Percentiles rank a stretch among this genome's conserved stretches.
Evolutionary conservation across 2,329 filamentous ascomycete species (phyloP).

Genomic region (Verticillium isaacii): DNA sequence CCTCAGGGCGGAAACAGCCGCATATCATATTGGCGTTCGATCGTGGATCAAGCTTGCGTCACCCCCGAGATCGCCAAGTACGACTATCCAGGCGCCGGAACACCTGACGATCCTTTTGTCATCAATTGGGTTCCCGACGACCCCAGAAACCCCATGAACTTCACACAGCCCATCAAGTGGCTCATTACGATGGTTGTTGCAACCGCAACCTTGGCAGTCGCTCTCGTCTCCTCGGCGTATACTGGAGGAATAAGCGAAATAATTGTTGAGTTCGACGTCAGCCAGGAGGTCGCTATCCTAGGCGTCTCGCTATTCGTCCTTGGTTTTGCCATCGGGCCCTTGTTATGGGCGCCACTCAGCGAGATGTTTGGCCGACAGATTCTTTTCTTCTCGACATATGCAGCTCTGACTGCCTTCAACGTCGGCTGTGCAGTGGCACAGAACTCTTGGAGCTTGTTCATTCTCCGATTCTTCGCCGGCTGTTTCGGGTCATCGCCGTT

Average conservation of each 20-base stretch:
- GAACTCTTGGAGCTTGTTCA: constrained; percentile 53
- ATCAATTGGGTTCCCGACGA: constrained; percentile 62
- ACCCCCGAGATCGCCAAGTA: constrained; percentile 46
- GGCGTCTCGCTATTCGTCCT: constrained; percentile 42
- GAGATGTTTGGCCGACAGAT: constrained; percentile 58
- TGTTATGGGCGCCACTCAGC: constrained; percentile 60
- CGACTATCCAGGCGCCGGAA: constrained; percentile 53
- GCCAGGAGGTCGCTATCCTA: constrained; percentile 36
- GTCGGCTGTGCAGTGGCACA: constrained; percentile 52
- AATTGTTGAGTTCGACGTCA: constrained; percentile 43
- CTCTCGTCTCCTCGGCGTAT: constrained; percentile 60
- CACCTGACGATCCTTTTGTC: constrained; percentile 56
- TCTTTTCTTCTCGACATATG: constrained; percentile 55
- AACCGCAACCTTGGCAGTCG: constrained; percentile 57
- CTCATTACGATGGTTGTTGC: constrained; percentile 54
- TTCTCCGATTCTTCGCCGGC: constrained; percentile 61
- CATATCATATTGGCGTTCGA: constrained; percentile 25
- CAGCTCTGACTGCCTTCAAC: constrained; percentile 55
- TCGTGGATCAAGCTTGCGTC: constrained; percentile 47
- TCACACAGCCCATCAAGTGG: constrained; percentile 54
- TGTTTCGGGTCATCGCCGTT: constrained; percentile 57
- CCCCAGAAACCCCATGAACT: constrained; percentile 57
- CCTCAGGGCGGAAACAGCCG: too few species aligned
- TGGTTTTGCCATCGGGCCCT: constrained; percentile 52
- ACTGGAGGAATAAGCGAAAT: constrained; percentile 49